Base-by-base conservation (phyloP, 495 filamentous ascomycete species). In the Neurospora intermedia region DNA sequence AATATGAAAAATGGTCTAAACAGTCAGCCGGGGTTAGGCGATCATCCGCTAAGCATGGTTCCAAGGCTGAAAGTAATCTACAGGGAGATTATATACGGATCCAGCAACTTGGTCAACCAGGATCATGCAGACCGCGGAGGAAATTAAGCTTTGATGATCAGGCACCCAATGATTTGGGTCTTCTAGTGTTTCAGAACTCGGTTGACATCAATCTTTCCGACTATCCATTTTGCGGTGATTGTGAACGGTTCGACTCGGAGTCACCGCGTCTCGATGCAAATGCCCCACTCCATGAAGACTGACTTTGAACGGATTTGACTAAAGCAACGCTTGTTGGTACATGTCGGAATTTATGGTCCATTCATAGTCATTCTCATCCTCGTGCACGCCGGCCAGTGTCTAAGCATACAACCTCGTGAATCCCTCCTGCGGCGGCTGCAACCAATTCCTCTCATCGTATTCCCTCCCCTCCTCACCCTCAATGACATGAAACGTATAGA, bases 401-500 rank as follows among this genome's bases (percentile, higher is more conserved):
- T 66, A 66, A 35, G 54, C 54, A 73, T 86, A 89, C 71, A 97
- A 76, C 81, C 77, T 91, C 4, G 91, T 91, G 75, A 98, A 97
- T 0, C 93, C 94, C 70, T 87, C 87, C 71, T 85, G 81, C 2
- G 93, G 88, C 69, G 94, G 94, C 84, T 97, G 94, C 78, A 99
- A 77, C 96, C 96, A 99, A 80, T 99, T 99, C 80, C 85, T 84
- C 82, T 86, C 86, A 83, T 98, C 96, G 81, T 97, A 99, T 46
- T 83, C 83, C 13, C 78, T 79, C 48, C 90, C 87, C 69, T 92
- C 74, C 27, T 16, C 90, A 0, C 93, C 93, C 81, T 98, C 96
- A 79, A 98, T 98, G 48, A 97, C 87, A 84, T 99, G 96, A 77
- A 98, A 99, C 0, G 96, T 99, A 82, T 99, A 99, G 35, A 97